Conservation (phyloP, 192 early-diverging fungal species). For the Diversispora eburnea region DNA sequence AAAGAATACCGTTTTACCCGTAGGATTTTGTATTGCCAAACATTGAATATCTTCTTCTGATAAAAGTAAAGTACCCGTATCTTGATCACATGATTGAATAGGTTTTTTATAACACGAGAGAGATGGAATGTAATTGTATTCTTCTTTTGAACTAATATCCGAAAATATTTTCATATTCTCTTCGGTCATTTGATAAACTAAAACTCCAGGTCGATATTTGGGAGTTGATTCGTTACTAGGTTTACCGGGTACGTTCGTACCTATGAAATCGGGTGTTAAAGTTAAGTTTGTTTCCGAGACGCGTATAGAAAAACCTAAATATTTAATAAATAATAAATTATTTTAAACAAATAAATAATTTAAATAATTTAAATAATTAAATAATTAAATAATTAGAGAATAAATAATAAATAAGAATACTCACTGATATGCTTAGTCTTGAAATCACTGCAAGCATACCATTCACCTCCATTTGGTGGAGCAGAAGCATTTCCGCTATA, state of each 20-base stretch:
- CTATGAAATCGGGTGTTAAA: neutral
- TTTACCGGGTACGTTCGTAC: neutral
- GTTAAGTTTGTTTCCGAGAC: neutral
- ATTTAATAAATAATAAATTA: neutral
- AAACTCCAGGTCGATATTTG: neutral
- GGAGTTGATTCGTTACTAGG: neutral
- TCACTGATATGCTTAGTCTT: neutral
- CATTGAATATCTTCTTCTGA: neutral
- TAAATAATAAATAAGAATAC: neutral
- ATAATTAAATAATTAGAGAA: too few relatives aligned
- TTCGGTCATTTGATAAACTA: neutral
- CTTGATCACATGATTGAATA: slow-evolving; percentile 12
- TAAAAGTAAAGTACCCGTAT: neutral
- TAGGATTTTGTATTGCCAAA: neutral
- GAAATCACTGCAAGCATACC: neutral
- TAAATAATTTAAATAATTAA: neutral
- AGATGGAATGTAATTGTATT: neutral
- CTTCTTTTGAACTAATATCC: neutral
- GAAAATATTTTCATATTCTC: neutral
- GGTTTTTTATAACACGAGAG: slow-evolving; percentile 10
- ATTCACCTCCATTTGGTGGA: neutral
- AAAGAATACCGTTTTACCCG: neutral
- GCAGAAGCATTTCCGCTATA: neutral
- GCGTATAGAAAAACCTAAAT: neutral
- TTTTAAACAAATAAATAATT: neutral